Percentiles rank a stretch among this genome's conserved stretches.
These are phyloP conservation scores for Trifolium fragiferum DNA, from an alignment of 306 rosid species.

Conservation along the genomic window DNA sequence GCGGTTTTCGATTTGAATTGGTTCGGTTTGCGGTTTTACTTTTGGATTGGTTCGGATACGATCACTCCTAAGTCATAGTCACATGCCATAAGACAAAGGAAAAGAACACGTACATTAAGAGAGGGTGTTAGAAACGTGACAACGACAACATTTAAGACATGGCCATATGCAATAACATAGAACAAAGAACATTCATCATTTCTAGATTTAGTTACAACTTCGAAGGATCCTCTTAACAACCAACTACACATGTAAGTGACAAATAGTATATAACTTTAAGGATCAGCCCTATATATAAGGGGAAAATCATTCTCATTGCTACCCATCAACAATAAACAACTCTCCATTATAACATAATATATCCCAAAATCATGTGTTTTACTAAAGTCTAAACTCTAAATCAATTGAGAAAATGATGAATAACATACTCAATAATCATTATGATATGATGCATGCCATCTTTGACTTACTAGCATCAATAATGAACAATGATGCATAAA, in stretches of 20 bases:
- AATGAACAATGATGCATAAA: conserved; percentile 9
- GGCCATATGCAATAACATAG: neutral
- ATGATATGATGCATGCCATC: neutral
- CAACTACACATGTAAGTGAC: neutral
- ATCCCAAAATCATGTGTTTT: conserved; percentile 4
- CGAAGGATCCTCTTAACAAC: neutral
- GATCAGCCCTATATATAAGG: too few relatives aligned
- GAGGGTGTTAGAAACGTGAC: conserved; percentile 12
- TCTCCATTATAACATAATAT: neutral
- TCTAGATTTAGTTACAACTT: neutral
- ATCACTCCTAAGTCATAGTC: too few relatives aligned
- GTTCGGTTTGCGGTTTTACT: too few relatives aligned
- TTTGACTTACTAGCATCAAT: conserved; percentile 1
- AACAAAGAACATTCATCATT: neutral
- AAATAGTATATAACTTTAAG: too few relatives aligned
- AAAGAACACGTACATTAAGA: conserved; percentile 22
- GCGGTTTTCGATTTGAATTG: too few relatives aligned
- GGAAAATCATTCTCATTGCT: neutral
- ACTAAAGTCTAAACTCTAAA: neutral
- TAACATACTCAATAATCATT: neutral
- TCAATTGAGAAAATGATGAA: neutral
- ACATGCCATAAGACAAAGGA: conserved; percentile 35
- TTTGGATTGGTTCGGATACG: too few relatives aligned
- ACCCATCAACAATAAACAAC: neutral
- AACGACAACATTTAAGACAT: conserved; percentile 4